Conservation (phyloP, 2,329 filamentous ascomycete genomes). For the Harringtonia lauricola region DNA sequence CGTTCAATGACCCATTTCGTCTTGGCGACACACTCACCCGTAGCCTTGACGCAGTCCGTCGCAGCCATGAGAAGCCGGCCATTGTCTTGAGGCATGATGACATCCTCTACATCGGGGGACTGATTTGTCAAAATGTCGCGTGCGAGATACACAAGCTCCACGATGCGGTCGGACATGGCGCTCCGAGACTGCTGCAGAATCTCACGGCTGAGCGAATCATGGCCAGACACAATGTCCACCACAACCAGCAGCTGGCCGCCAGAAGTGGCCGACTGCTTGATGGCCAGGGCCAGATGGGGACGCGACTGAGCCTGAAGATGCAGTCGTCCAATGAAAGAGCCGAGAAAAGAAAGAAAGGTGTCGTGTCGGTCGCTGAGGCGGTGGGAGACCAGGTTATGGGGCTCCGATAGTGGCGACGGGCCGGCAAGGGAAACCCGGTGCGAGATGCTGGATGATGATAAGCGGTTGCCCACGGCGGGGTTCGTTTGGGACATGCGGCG, state of each 20-base stretch:
- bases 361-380: slow-evolving; percentile 73
- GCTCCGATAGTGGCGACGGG: slow-evolving; percentile 48
- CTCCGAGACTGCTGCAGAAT: slow-evolving; percentile 58
- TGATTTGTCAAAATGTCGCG: slow-evolving; percentile 64
- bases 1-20: slow-evolving; percentile 76
- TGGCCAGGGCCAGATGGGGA: slow-evolving; percentile 69
- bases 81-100: slow-evolving; percentile 73
- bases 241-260: slow-evolving; percentile 71
- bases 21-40: slow-evolving; percentile 83
- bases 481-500: slow-evolving; percentile 7
- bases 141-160: slow-evolving; percentile 70
- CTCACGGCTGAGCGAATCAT: slow-evolving; percentile 58
- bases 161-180: slow-evolving; percentile 69
- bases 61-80: slow-evolving; percentile 65
- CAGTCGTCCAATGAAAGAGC: slow-evolving; percentile 81
- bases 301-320: slow-evolving; percentile 89
- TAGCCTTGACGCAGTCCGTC: slow-evolving; percentile 78
- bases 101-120: slow-evolving; percentile 60
- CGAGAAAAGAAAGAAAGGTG: slow-evolving; percentile 78
- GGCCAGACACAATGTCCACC: slow-evolving; percentile 70
- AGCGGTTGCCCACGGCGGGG: slow-evolving; percentile 27
- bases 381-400: slow-evolving; percentile 71
- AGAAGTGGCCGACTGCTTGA: slow-evolving; percentile 72
- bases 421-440: slow-evolving; percentile 71
- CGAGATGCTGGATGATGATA: slow-evolving; percentile 46